Percentiles rank a stretch among this genome's conserved stretches.
Evolutionary conservation across 2,329 filamentous ascomycete species (phyloP).

Genomic region (Samsoniella hepiali): DNA sequence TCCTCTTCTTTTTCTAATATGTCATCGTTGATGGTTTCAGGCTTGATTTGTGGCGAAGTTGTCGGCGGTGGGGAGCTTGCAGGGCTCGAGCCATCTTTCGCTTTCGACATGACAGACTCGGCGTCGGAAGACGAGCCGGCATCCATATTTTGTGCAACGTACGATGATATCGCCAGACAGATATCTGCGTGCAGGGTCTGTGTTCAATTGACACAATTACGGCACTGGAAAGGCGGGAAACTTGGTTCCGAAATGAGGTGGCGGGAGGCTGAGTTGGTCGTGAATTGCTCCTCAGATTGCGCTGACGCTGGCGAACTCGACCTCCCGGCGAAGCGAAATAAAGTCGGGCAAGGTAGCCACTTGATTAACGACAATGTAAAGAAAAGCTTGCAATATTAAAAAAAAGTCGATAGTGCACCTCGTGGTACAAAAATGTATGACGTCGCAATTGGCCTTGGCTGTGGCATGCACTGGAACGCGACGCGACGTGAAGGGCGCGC

Average conservation of each 20-base stretch:
- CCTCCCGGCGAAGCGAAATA: background rate
- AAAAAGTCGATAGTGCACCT: background rate
- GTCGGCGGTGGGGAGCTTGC: conserved; percentile 20
- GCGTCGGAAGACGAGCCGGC: conserved; percentile 30
- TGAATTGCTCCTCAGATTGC: conserved; percentile 9
- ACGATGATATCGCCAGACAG: background rate
- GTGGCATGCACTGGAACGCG: background rate
- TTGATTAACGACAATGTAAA: no score
- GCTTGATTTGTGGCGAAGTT: conserved; percentile 3
- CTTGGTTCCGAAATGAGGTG: background rate
- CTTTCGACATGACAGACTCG: conserved; percentile 27
- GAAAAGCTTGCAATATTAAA: background rate
- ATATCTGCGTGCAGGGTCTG: background rate
- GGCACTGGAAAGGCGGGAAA: background rate
- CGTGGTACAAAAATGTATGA: background rate
- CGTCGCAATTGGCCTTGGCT: background rate
- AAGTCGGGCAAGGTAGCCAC: background rate
- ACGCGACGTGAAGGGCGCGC: conserved; percentile 3
- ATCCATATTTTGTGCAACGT: conserved; percentile 26
- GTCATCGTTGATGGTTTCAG: conserved; percentile 22
- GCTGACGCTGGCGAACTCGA: background rate
- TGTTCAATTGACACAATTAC: background rate
- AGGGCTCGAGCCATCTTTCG: conserved; percentile 17
- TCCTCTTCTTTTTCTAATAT: conserved; percentile 37
- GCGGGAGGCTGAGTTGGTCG: background rate